Evolutionary conservation across 257 asterid genomes (phyloP), one percentile per base, ranked within the genome.

Genomic region (Striga asiatica): DNA sequence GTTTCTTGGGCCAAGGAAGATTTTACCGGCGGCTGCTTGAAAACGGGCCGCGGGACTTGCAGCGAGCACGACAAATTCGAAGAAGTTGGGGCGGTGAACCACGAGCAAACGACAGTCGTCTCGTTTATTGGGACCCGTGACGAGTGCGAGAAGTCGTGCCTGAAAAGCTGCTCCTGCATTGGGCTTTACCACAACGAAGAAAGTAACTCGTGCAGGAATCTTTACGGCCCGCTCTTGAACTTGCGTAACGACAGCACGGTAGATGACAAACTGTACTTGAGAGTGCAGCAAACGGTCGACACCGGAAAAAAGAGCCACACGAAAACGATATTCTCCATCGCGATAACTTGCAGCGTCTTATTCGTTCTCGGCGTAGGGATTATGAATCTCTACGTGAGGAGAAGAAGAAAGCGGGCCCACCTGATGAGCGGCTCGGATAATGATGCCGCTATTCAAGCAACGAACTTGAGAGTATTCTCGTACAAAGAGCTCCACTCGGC

Each of bases 401-500:
- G 76, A 76, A 64, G 69, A 53, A 73, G 56, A n/a, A n/a, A n/a
- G n/a, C n/a, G n/a, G 63, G 42, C 63, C 32, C 58, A 37, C 56
- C 71, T 51, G 65, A 71, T 49, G 56, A 69, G 75, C 54, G 58
- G 60, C 20, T 70, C 62, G 20, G 78, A 73, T 23, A 79, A 81
- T 19, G 79, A 72, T 58, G 50, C 68, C n/a, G 73, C 62, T 29
- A 79, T 75, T 50, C 84, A 77, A 4, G 82, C 77, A 3, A 77
- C 75, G 23, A 84, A 81, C 73, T 55, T 81, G 64, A 79, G 74
- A 61, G 79, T 81, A 21, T 84, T 78, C 41, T 72, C 95, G 16
- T 78, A 81, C 66, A 81, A 80, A 34, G 95, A 84, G 68, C 89
- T 84, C 43, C 82, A 78, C 60, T 56, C 70, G 38, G 89, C 87